A percentile compares a stretch with the other conserved stretches of the same genome.
phyloP scores from a whole-genome alignment of 768 basidiomycete genomes.

The Pholiota microspora region DNA sequence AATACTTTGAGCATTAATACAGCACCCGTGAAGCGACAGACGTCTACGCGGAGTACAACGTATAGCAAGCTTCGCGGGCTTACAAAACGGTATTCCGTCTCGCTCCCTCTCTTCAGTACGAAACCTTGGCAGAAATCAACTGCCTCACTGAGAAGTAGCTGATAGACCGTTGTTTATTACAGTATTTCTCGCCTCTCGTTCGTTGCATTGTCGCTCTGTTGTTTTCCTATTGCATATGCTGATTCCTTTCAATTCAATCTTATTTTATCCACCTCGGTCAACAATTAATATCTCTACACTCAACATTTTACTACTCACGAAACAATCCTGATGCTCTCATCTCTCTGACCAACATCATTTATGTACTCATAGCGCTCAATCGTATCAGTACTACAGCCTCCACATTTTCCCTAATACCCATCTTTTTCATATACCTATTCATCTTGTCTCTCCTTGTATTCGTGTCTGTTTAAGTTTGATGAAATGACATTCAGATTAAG shows the following conservation, averaged over 20 bases:
- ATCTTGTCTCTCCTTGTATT: background rate
- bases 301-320: background rate
- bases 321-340: background rate
- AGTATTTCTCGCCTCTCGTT: slow-evolving; percentile 5
- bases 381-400: background rate
- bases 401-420: background rate
- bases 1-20: background rate
- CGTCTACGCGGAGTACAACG: slow-evolving; percentile 21
- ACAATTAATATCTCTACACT: background rate
- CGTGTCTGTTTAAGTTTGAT: too few species aligned
- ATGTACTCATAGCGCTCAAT: background rate
- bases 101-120: slow-evolving; percentile 37
- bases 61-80: slow-evolving; percentile 40
- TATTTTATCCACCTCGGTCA: background rate
- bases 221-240: slow-evolving; percentile 3
- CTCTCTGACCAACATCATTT: slow-evolving; percentile 1
- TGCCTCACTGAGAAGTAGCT: slow-evolving; percentile 14
- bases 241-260: background rate
- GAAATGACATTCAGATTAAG: background rate
- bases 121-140: slow-evolving; percentile 13
- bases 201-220: background rate
- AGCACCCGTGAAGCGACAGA: slow-evolving; percentile 1
- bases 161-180: background rate
- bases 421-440: background rate
- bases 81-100: slow-evolving; percentile 49